phyloP scores from a whole-genome alignment of 768 basidiomycete species.

The Collybia mongolica region DNA sequence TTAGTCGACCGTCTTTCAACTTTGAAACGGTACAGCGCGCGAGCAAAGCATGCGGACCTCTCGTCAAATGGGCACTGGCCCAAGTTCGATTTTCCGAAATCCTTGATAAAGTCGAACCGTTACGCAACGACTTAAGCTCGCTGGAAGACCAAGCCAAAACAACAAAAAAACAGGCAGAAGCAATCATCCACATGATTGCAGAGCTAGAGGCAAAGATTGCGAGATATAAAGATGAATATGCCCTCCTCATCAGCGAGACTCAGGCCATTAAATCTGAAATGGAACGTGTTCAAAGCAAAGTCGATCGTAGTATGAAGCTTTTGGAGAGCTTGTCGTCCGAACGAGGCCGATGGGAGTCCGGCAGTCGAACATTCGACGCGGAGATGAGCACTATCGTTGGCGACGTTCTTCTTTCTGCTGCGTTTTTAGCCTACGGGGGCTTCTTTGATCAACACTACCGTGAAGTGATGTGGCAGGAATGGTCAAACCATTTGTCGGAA shows the following conservation, averaged over 20 bases:
- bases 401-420: conserved; percentile 92
- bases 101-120: conserved; percentile 92
- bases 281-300: conserved; percentile 96
- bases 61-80: conserved; percentile 97
- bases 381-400: conserved; percentile 99
- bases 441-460: conserved; percentile 99
- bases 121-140: conserved; percentile 93
- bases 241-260: conserved; percentile 92
- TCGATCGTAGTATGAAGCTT: conserved; percentile 94
- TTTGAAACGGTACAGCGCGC: conserved; percentile 95
- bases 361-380: conserved; percentile 92
- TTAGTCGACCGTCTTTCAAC: conserved; percentile 88
- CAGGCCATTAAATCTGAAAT: conserved; percentile 97
- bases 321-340: conserved; percentile 95
- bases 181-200: conserved; percentile 88
- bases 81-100: conserved; percentile 98
- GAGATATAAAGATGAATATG: conserved; percentile 96
- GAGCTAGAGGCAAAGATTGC: conserved; percentile 93
- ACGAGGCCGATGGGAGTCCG: conserved; percentile 89
- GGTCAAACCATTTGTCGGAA: conserved; percentile 85
- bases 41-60: conserved; percentile 94
- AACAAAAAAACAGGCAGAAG: conserved; percentile 91
- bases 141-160: conserved; percentile 90
- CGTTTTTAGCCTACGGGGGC: conserved; percentile 95
- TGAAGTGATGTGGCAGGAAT: conserved; percentile 95